These are phyloP conservation scores for Selaginella moellendorffii DNA, from an alignment of 75 land plant species.

Conservation along the genomic window DNA sequence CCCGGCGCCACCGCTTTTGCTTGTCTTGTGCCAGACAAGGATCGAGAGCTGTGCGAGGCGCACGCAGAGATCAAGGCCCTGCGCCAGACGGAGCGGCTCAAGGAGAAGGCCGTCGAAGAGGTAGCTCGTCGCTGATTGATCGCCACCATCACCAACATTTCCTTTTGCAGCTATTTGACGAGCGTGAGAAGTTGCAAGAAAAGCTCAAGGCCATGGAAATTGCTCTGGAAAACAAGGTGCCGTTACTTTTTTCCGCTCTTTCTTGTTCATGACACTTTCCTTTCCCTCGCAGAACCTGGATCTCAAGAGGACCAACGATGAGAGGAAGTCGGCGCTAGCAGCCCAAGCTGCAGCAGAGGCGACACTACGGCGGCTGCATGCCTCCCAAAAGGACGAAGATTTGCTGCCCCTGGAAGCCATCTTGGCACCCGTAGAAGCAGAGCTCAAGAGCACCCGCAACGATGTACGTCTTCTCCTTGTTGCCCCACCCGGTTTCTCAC, in stretches of 20 bases:
- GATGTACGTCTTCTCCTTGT: slow-evolving; percentile 39
- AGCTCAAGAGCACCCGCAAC: slow-evolving; percentile 70
- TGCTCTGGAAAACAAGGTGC: slow-evolving; percentile 64
- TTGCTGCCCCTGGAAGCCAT: slow-evolving; percentile 80
- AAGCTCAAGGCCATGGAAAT: slow-evolving; percentile 53
- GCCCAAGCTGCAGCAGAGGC: slow-evolving; percentile 91
- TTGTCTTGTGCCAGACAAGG: slow-evolving; percentile 48
- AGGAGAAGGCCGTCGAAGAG: slow-evolving; percentile 87
- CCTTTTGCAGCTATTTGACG: slow-evolving; percentile 53
- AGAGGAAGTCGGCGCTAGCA: slow-evolving; percentile 90
- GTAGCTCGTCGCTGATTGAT: slow-evolving; percentile 19
- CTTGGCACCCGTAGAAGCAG: slow-evolving; percentile 75
- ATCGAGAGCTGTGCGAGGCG: slow-evolving; percentile 71
- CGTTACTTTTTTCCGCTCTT: no score
- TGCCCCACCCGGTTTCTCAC: no score
- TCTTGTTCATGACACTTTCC: no score
- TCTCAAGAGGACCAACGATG: slow-evolving; percentile 80
- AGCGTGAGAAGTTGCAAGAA: slow-evolving; percentile 45
- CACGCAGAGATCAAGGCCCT: slow-evolving; percentile 70
- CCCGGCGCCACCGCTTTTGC: neutral
- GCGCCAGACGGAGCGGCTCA: slow-evolving; percentile 47
- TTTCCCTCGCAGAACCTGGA: slow-evolving; percentile 80
- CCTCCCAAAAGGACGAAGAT: slow-evolving; percentile 66
- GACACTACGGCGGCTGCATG: slow-evolving; percentile 58
- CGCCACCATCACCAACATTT: no score